Conservation (phyloP, 305 asterid genomes). For the Fraxinus latifolia region DNA sequence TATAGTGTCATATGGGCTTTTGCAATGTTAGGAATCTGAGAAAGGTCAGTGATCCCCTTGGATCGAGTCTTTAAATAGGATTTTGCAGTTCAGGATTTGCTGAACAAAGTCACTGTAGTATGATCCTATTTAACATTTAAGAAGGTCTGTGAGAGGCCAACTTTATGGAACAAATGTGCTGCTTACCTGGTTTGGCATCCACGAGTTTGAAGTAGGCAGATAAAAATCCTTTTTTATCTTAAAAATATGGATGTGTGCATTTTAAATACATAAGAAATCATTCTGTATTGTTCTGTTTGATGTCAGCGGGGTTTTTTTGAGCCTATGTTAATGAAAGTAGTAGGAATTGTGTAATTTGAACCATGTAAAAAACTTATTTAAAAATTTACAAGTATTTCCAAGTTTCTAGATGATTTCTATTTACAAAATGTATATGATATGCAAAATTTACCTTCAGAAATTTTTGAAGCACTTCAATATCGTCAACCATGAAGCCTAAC, state of each 20-base stretch:
- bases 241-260: background rate
- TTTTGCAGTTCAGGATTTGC: background rate
- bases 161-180: background rate
- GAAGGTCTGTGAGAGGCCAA: background rate
- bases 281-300: background rate
- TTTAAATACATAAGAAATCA: background rate
- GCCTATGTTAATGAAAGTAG: background rate
- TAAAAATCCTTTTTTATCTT: too few species aligned
- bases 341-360: background rate
- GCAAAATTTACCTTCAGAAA: background rate
- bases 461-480: background rate
- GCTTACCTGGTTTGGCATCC: background rate
- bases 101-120: background rate
- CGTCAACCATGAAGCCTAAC: background rate
- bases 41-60: background rate
- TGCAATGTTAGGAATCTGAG: background rate
- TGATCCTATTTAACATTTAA: background rate
- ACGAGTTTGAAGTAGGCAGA: background rate
- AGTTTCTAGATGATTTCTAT: background rate
- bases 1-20: background rate
- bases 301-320: background rate
- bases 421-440: background rate
- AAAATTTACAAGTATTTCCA: background rate
- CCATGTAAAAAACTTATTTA: too few species aligned
- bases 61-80: background rate